Evolutionary conservation across 1,284 basidiomycete genomes (phyloP), one percentile per base, ranked within the genome.

Genomic region (Moniliophthora roreri): DNA sequence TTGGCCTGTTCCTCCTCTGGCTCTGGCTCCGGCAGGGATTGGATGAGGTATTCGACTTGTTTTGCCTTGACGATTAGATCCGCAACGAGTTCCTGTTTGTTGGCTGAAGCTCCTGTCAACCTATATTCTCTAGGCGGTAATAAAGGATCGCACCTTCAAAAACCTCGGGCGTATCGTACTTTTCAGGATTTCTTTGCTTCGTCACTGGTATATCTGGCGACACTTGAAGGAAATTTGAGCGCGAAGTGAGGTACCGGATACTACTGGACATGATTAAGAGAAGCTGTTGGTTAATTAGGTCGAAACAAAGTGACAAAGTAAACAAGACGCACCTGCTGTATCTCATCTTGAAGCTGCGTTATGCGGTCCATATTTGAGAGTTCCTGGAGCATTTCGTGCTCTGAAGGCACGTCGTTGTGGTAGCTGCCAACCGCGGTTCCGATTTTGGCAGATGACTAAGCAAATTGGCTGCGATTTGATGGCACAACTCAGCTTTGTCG

Each of bases 301-400:
- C 13, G n/a, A 34, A 13, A 8, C 8, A 37, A 42, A 18, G 24
- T 15, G 35, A 40, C n/a, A 40, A 24, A 39, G 46, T 36, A 21
- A 42, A 35, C 36, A n/a, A 39, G 38, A 48, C 75, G 50, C 56
- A 85, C 87, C 74, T 87, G 83, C 72, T 91, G 89, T 57, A 91
- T 89, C 70, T 89, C 89, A 81, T 91, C 88, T 75, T 91, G 89
- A 59, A 92, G 82, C 69, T 92, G 90, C 28, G 90, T 91, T 68
- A 92, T 89, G 71, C 89, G 84, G 77, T 92, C 89, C 89, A 92
- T 92, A 76, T 87, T 83, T 68, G 87, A 84, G 67, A 90, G 72
- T 83, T 91, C 88, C 79, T 89, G 85, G 78, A 90, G 88, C 88
- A 91, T 90, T 76, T 74, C 86, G 80, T 44, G 47, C 39, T 23